phyloP scores from a whole-genome alignment of 1,284 basidiomycete genomes.

The Papiliotrema fonsecae region DNA sequence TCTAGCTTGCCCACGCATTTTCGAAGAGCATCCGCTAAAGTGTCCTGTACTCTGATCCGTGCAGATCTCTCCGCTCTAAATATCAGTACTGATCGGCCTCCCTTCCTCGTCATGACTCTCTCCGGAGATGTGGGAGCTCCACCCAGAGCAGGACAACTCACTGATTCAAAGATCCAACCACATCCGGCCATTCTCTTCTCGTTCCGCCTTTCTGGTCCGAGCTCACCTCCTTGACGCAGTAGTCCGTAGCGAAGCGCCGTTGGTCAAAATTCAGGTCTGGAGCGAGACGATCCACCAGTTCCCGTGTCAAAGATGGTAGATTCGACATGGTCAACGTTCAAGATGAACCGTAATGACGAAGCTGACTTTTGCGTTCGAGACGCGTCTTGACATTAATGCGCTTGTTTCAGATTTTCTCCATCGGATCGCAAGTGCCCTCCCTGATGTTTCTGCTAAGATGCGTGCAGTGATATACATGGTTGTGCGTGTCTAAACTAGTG shows the following conservation, averaged over 20 bases:
- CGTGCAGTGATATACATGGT: no score
- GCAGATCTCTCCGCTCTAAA: not conserved
- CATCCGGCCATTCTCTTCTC: slow-evolving; percentile 1
- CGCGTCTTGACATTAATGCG: no score
- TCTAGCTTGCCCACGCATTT: not conserved
- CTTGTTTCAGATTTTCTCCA: no score
- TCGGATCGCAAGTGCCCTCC: no score
- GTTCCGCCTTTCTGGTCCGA: slow-evolving; percentile 1
- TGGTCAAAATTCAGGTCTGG: not conserved
- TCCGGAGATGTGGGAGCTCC: no score
- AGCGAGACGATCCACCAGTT: not conserved
- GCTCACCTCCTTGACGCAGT: not conserved
- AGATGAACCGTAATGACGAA: no score
- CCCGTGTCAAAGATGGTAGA: not conserved
- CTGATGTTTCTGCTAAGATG: no score
- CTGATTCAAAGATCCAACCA: not conserved
- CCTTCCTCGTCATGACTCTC: not conserved
- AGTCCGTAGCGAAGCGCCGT: not conserved
- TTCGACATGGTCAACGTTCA: no score
- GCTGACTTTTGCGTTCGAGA: no score
- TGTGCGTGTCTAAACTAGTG: no score
- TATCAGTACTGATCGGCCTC: not conserved
- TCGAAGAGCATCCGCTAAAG: not conserved
- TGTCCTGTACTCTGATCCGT: not conserved
- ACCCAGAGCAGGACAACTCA: not conserved